Conservation (phyloP, 805 yeast genomes). For the Zygoascus flipseniorum region DNA sequence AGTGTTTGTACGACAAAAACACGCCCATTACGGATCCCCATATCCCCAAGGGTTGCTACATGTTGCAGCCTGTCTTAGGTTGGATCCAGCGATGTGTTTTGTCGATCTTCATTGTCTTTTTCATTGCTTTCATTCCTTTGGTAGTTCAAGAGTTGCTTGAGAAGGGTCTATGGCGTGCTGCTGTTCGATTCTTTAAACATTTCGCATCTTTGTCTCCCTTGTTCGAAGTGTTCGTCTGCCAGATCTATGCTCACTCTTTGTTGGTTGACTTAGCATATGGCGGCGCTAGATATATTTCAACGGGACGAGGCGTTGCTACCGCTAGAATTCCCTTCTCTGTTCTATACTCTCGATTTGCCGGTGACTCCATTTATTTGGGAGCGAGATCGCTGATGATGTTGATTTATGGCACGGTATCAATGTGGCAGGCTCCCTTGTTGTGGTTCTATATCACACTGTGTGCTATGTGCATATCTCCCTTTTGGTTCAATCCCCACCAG, state of each 20-base stretch:
- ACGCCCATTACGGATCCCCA: constrained; percentile 66
- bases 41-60: constrained; percentile 76
- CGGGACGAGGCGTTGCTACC: constrained; percentile 92
- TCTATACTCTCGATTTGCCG: constrained; percentile 69
- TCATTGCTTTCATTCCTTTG: constrained; percentile 83
- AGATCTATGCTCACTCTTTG: constrained; percentile 76
- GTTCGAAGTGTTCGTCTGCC: constrained; percentile 93
- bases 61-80: constrained; percentile 72
- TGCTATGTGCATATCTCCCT: constrained; percentile 86
- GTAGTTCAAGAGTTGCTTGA: constrained; percentile 82
- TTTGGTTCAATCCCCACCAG: constrained; percentile 95
- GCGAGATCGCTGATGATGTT: constrained; percentile 58
- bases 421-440: constrained; percentile 90
- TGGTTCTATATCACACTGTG: constrained; percentile 97
- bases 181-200: constrained; percentile 63
- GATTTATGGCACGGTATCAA: constrained; percentile 65
- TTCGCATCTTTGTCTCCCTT: constrained; percentile 76
- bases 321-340: constrained; percentile 64
- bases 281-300: constrained; percentile 84
- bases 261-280: constrained; percentile 75
- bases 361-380: constrained; percentile 72
- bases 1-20: constrained; percentile 58
- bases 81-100: constrained; percentile 88
- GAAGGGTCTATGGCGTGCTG: constrained; percentile 72
- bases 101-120: constrained; percentile 87